Conservation (phyloP, 352 stramenopile species). For the Globisporangium rhizosaccharum region DNA sequence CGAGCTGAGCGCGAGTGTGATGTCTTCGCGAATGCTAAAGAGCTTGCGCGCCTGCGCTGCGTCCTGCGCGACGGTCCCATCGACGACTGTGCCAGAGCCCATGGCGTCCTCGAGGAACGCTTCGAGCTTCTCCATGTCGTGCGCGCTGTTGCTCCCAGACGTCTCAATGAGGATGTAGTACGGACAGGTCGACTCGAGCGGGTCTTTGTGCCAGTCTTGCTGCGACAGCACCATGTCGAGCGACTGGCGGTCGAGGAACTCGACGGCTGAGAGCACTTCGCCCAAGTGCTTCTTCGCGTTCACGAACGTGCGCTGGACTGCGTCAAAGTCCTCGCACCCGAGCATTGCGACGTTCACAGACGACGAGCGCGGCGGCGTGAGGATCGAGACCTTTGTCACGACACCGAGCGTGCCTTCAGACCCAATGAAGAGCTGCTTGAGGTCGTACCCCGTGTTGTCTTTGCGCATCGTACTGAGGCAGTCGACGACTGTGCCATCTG, state of each 20-base stretch:
- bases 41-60: slow-evolving; percentile 86
- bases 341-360: slow-evolving; percentile 89
- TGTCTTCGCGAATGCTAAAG: slow-evolving; percentile 94
- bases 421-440: slow-evolving; percentile 97
- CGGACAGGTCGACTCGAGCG: slow-evolving; percentile 49
- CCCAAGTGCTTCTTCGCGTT: slow-evolving; percentile 86
- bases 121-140: slow-evolving; percentile 92
- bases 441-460: slow-evolving; percentile 97
- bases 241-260: slow-evolving; percentile 93
- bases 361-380: slow-evolving; percentile 59
- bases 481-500: slow-evolving; percentile 89
- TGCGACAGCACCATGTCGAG: slow-evolving; percentile 84
- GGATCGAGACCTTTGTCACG: slow-evolving; percentile 90
- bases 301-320: slow-evolving; percentile 76
- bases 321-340: slow-evolving; percentile 85
- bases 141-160: slow-evolving; percentile 84
- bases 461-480: slow-evolving; percentile 92
- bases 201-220: slow-evolving; percentile 66
- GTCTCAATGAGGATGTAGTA: slow-evolving; percentile 97
- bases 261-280: slow-evolving; percentile 94
- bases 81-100: slow-evolving; percentile 63
- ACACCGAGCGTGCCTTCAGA: slow-evolving; percentile 95
- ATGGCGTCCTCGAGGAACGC: slow-evolving; percentile 77
- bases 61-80: slow-evolving; percentile 93
- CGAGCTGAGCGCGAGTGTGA: slow-evolving; percentile 83